Percentiles rank a stretch among this genome's conserved stretches.
phyloP scores from a whole-genome alignment of 176 grass and related monocot genomes.

The Zoysia pacifica region DNA sequence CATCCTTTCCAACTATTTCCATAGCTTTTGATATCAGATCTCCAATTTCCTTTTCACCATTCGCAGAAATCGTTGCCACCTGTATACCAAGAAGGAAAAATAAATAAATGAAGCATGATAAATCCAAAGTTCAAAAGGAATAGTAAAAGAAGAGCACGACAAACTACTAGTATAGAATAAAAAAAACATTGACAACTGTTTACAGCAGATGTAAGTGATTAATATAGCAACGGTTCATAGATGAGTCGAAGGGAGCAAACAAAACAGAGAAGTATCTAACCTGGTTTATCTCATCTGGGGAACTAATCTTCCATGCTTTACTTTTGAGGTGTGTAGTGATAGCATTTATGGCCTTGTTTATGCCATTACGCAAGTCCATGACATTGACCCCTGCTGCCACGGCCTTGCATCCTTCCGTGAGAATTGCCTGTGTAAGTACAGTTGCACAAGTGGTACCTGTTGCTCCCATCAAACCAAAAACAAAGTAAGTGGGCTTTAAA shows the following conservation, averaged over 20 bases:
- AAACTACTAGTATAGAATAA: neutral
- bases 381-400: slow-evolving; percentile 84
- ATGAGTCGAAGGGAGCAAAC: neutral
- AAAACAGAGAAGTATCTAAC: slow-evolving; percentile 38
- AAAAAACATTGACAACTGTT: neutral
- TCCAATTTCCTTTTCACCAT: slow-evolving; percentile 93
- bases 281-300: slow-evolving; percentile 87
- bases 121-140: slow-evolving; percentile 16
- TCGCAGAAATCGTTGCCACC: slow-evolving; percentile 96
- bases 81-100: slow-evolving; percentile 45
- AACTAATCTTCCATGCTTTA: slow-evolving; percentile 80
- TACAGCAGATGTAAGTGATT: neutral
- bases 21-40: slow-evolving; percentile 86
- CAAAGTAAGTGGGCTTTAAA: neutral
- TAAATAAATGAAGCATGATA: slow-evolving; percentile 1
- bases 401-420: slow-evolving; percentile 89
- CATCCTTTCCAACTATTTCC: slow-evolving; percentile 94
- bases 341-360: slow-evolving; percentile 82
- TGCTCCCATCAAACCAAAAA: slow-evolving; percentile 28
- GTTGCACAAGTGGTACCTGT: slow-evolving; percentile 96
- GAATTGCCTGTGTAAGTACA: slow-evolving; percentile 89
- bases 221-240: slow-evolving; percentile 24
- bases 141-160: slow-evolving; percentile 3
- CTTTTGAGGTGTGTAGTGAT: slow-evolving; percentile 70
- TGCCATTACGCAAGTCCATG: slow-evolving; percentile 85